Evolutionary conservation across 1,284 basidiomycete genomes (phyloP).

Genomic region (Fomes fomentarius): DNA sequence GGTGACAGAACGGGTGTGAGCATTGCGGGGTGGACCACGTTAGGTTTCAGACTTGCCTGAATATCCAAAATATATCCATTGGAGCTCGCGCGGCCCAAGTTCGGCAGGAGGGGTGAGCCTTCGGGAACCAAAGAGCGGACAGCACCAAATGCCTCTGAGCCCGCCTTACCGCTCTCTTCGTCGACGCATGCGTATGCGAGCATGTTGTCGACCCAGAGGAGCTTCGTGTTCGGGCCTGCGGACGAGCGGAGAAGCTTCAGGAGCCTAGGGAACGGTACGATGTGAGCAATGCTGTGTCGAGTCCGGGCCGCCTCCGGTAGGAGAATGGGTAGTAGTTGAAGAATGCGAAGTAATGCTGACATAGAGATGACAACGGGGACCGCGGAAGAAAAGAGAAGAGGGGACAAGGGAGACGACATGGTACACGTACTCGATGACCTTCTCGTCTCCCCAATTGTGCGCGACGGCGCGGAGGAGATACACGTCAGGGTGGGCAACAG

Average conservation of each 20-base stretch:
- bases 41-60: conserved; percentile 49
- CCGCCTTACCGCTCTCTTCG: conserved; percentile 10
- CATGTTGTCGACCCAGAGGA: conserved; percentile 59
- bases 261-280: no score
- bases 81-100: conserved; percentile 5
- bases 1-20: no score
- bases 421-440: conserved; percentile 10
- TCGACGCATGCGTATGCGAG: conserved; percentile 12
- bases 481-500: conserved; percentile 16
- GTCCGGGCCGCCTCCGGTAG: no score
- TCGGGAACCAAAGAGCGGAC: conserved; percentile 15
- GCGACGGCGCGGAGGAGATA: conserved; percentile 22
- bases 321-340: no score
- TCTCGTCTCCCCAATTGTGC: conserved; percentile 24
- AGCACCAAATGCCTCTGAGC: conserved; percentile 19
- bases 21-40: background rate
- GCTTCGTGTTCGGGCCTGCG: conserved; percentile 48
- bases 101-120: conserved; percentile 11
- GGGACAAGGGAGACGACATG: background rate
- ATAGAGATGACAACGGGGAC: background rate
- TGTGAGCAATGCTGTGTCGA: no score
- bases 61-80: conserved; percentile 48
- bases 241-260: conserved; percentile 37
- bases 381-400: background rate
- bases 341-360: no score